phyloP scores from a whole-genome alignment of 2,329 filamentous ascomycete genomes.

The Neofusicoccum ribis region DNA sequence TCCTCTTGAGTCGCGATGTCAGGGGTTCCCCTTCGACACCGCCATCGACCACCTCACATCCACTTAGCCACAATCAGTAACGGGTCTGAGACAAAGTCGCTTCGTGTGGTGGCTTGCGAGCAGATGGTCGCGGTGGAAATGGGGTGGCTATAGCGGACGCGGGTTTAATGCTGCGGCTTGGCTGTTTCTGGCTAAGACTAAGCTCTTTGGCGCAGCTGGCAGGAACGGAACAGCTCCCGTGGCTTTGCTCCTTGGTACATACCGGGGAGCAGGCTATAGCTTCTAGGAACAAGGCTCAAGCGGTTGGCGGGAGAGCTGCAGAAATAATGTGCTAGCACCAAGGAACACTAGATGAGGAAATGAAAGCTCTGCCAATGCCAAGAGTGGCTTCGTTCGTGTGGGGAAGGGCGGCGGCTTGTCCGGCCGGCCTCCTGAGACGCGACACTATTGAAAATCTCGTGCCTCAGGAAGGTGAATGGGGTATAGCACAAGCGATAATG shows the following conservation, averaged over 20 bases:
- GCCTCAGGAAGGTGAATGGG: not conserved
- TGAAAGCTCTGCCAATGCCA: not conserved
- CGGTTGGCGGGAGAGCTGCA: not conserved
- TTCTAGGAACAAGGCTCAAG: not conserved
- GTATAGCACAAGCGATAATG: not conserved
- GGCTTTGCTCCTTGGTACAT: not conserved
- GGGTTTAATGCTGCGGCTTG: not conserved
- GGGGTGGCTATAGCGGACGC: not conserved
- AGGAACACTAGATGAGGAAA: not conserved
- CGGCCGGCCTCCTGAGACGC: not conserved
- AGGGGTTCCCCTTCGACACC: not conserved
- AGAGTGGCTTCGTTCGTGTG: not conserved
- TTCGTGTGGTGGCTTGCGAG: not conserved
- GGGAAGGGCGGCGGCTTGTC: not conserved
- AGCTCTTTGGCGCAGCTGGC: not conserved
- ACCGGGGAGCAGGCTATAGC: not conserved
- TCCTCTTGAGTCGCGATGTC: slow-evolving; percentile 25
- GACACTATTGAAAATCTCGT: not conserved
- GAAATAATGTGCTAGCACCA: not conserved
- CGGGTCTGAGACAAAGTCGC: not conserved
- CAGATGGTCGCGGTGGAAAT: not conserved
- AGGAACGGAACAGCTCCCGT: not conserved
- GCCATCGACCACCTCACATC: not conserved
- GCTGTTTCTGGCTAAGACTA: not conserved
- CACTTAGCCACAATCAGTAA: not conserved